Evolutionary conservation across 1,284 basidiomycete genomes (phyloP), one percentile per base, ranked within the genome.

Genomic region (Trichosporon coremiiforme): DNA sequence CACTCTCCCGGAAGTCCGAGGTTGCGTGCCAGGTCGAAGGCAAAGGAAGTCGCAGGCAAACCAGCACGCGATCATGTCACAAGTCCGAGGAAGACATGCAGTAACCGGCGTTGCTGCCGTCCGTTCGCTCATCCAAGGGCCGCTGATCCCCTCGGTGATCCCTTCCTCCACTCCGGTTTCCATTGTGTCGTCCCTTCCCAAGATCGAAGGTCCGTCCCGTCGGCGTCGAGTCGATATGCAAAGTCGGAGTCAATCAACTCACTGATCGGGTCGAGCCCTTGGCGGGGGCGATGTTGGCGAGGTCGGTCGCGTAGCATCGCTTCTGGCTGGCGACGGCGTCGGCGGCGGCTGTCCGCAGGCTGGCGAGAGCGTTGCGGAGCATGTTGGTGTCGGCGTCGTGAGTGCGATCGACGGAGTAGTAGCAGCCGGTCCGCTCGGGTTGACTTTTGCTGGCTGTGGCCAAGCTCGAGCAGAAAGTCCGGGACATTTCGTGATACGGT

Each of bases 211-310:
- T 38, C 36, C 8, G 6, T 38, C 36, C 36, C 36, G 36, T 12
- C 36, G 10, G 6, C 10, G 36, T 38, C 36, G 36, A 12, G 36
- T 38, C 36, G 36, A 33, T 4, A n/a, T n/a, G 36, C 36, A 38
- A 38, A 38, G 36, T 25, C 55, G 29, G 22, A 31, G 13, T 29
- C 55, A 29, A 22, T 20, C 36, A 3, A 75, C 80, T 68, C 22
- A 80, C 80, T 20, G 66, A 60, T 70, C 76, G 77, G n/a, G 75
- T 79, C 10, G 79, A 77, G n/a, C 80, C 82, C 73, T 77, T 77
- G 36, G 78, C 76, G 7, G 79, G 77, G 31, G 70, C 64, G 7
- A 83, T 70, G 69, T 80, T 76, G 55, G 76, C 77, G 53, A 83
- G 70, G 65, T 78, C 75, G 45, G 55, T 29, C 9, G 55, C 55